These are phyloP conservation scores for Rhizoclosmatium globosum DNA, from an alignment of 192 early-diverging fungal species.

Conservation along the genomic window DNA sequence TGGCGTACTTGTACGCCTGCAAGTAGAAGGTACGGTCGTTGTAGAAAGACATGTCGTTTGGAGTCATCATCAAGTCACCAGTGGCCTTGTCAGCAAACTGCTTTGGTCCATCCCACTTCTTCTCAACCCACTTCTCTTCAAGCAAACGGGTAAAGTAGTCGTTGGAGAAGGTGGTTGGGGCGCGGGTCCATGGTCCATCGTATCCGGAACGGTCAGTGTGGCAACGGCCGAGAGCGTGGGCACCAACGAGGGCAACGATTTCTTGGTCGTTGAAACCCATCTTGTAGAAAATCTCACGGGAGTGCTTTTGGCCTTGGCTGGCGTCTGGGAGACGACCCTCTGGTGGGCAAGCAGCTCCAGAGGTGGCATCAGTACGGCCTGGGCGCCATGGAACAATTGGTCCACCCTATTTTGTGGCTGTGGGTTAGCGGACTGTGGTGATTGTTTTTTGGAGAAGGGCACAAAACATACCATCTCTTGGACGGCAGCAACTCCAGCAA, in stretches of 20 bases:
- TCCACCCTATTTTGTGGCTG: conserved; percentile 50
- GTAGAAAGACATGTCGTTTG: conserved; percentile 72
- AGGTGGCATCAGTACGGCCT: conserved; percentile 50
- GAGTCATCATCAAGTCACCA: conserved; percentile 73
- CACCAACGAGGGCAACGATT: conserved; percentile 75
- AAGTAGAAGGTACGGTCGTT: conserved; percentile 53
- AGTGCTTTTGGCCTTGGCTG: conserved; percentile 60
- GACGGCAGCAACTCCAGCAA: conserved; percentile 75
- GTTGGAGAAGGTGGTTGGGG: conserved; percentile 85
- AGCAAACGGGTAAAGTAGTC: conserved; percentile 78
- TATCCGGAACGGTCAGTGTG: conserved; percentile 75
- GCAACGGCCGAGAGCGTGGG: conserved; percentile 74
- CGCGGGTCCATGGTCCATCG: conserved; percentile 62
- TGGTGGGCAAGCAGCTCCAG: conserved; percentile 50
- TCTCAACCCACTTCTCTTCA: conserved; percentile 81
- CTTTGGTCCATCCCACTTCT: conserved; percentile 82
- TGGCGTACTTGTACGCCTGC: conserved; percentile 87
- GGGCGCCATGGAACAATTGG: conserved; percentile 70
- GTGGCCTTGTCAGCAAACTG: conserved; percentile 88
- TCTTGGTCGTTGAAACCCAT: conserved; percentile 82
- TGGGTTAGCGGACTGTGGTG: neutral
- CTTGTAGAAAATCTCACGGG: conserved; percentile 68
- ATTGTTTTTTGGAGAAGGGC: no score
- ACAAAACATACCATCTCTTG: conserved; percentile 57
- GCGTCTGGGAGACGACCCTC: conserved; percentile 80